Evolutionary conservation across 352 stramenopile species (phyloP), one percentile per base, ranked within the genome.

Genomic region (Globisporangium radiosum): DNA sequence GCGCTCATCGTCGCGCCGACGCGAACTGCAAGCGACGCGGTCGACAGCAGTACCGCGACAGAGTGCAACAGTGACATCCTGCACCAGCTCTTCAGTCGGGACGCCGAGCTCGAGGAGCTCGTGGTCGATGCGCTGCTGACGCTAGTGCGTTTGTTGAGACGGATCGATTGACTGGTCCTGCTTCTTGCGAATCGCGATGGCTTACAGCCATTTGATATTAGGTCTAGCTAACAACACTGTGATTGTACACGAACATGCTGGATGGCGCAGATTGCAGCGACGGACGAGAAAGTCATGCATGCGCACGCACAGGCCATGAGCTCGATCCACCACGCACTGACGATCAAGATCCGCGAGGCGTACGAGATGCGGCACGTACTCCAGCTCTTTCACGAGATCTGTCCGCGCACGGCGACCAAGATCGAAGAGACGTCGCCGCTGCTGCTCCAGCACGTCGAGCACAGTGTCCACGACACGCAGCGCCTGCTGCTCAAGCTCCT

Each of bases 331-430:
- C 59, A 73, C 50, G 71, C 77, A n/a, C 69, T 92, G 3, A 74
- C 81, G 47, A 70, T 72, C 42, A 91, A 91, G 55, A 85, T 94
- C 10, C 68, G 71, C 14, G 70, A 85, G 42, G 85, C 79, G 3
- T 87, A 92, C 57, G 72, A 89, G 58, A 89, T 94, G 78, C 72
- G 72, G 44, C 79, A 92, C 54, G 71, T 91, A 44, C 68, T 91
- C 39, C 63, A 75, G 14, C 73, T 91, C 9, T 93, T 95, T 42
- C 73, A 85, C 39, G 57, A 78, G n/a, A 89, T 89, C 36, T 90
- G 83, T 42, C 78, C 74, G 14, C 73, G 76, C 1, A 89, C 79
- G n/a, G 79, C 76, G 4, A 80, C 63, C 36, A 84, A 79, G 25
- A 90, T 92, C 42, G 79, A 90, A 63, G 82, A 92, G 59, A 87